These are phyloP conservation scores for Phytophthora nicotianae DNA, from an alignment of 352 stramenopile genomes.

Conservation along the genomic window DNA sequence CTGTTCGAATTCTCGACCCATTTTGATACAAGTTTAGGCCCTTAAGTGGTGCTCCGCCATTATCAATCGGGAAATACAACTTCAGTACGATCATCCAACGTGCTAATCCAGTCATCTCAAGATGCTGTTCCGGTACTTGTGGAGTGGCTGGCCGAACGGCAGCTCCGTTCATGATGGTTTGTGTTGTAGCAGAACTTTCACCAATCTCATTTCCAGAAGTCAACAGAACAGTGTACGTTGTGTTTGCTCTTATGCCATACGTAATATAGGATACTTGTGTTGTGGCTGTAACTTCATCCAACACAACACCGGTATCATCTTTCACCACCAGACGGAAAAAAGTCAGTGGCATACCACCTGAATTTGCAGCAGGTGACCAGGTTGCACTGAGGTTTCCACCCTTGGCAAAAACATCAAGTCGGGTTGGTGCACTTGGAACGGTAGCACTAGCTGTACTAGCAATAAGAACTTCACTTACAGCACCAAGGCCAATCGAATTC, in stretches of 20 bases:
- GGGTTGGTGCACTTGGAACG: conserved; percentile 21
- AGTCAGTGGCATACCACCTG: conserved; percentile 41
- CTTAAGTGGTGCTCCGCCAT: conserved; percentile 44
- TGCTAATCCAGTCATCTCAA: conserved; percentile 20
- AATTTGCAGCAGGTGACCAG: conserved; percentile 44
- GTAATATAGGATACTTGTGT: conserved; percentile 21
- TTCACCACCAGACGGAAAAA: conserved; percentile 28
- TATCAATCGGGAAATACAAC: conserved; percentile 45
- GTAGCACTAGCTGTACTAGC: conserved; percentile 33
- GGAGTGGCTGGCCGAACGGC: conserved; percentile 36
- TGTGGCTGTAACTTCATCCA: conserved; percentile 7
- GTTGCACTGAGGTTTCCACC: conserved; percentile 39
- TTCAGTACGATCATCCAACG: conserved; percentile 41
- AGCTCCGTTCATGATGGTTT: conserved; percentile 31
- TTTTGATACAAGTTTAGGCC: conserved; percentile 51
- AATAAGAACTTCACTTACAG: conserved; percentile 34
- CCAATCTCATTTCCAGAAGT: conserved; percentile 36
- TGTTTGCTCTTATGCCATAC: conserved; percentile 33
- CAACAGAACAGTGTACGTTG: conserved; percentile 36
- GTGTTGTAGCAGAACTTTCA: conserved; percentile 1
- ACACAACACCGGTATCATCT: neutral
- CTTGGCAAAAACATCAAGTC: conserved; percentile 11
- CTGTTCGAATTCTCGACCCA: conserved; percentile 26
- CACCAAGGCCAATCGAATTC: conserved; percentile 43
- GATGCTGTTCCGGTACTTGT: conserved; percentile 22